Evolutionary conservation across 73 alveolate species (phyloP).

Genomic region (Blepharisma japonicum): DNA sequence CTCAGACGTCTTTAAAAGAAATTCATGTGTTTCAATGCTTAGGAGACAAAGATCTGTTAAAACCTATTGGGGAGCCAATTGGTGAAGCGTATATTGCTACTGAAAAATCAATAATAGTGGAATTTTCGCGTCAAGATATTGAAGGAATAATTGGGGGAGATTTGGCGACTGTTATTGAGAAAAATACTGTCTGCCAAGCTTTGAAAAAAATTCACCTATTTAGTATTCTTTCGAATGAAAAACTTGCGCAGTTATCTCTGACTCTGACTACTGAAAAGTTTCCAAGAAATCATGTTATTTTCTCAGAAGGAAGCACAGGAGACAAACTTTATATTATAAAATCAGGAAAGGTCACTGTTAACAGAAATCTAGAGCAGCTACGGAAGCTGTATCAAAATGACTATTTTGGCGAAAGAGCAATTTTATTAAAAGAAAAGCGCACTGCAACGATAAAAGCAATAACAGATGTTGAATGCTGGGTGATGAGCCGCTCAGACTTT

Average conservation of each 20-base stretch:
- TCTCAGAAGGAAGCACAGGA: background rate
- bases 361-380: background rate
- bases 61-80: too few species aligned
- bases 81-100: too few species aligned
- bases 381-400: background rate
- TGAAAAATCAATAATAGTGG: background rate
- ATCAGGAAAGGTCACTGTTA: background rate
- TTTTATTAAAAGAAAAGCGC: background rate
- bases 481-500: background rate
- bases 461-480: conserved; percentile 12
- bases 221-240: background rate
- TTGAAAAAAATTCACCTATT: conserved; percentile 24
- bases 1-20: too few species aligned
- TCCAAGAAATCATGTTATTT: background rate
- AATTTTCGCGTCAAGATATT: background rate
- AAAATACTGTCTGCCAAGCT: background rate
- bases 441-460: conserved; percentile 4
- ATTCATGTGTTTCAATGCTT: too few species aligned
- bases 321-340: conserved; percentile 5
- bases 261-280: background rate
- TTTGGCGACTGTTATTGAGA: background rate
- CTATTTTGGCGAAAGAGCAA: conserved; percentile 20
- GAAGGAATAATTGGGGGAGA: conserved; percentile 10
- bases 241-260: background rate
- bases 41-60: too few species aligned